Evolutionary conservation across 768 basidiomycete species (phyloP).

Genomic region (Tricholoma saponaceum): DNA sequence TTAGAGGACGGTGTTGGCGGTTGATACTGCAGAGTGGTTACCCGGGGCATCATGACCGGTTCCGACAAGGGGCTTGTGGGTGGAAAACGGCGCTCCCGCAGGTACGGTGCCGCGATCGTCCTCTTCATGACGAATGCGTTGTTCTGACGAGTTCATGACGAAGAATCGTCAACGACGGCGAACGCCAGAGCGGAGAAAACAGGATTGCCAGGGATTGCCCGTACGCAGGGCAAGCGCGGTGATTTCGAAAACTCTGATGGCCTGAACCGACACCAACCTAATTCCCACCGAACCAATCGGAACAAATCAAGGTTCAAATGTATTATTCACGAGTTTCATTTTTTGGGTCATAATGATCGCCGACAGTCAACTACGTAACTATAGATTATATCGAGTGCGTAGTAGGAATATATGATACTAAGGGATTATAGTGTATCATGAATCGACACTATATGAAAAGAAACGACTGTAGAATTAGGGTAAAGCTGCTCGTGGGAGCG

Average conservation of each 20-base stretch:
- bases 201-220: slow-evolving; percentile 61
- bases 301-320: slow-evolving; percentile 39
- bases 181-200: slow-evolving; percentile 45
- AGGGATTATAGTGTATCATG: slow-evolving; percentile 15
- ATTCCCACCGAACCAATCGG: slow-evolving; percentile 68
- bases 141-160: slow-evolving; percentile 58
- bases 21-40: slow-evolving; percentile 20
- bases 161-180: slow-evolving; percentile 37
- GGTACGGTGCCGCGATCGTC: slow-evolving; percentile 24
- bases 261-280: slow-evolving; percentile 37
- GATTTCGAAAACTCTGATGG: slow-evolving; percentile 54
- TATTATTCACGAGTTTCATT: slow-evolving; percentile 13
- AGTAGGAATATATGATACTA: slow-evolving; percentile 18
- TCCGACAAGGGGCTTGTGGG: slow-evolving; percentile 15
- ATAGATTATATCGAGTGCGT: slow-evolving; percentile 13
- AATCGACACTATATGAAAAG: slow-evolving; percentile 1
- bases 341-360: slow-evolving; percentile 13
- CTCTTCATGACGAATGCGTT: slow-evolving; percentile 43
- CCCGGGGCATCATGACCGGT: slow-evolving; percentile 32
- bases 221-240: slow-evolving; percentile 64
- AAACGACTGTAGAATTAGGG: slow-evolving; percentile 26
- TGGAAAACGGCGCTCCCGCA: slow-evolving; percentile 18
- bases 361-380: slow-evolving; percentile 9
- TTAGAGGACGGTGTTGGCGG: slow-evolving; percentile 14
- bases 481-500: slow-evolving; percentile 40